A percentile compares a stretch with the other conserved stretches of the same genome.
Evolutionary conservation across 495 filamentous ascomycete genomes (phyloP).

Genomic region (Lophiostoma macrostomum): DNA sequence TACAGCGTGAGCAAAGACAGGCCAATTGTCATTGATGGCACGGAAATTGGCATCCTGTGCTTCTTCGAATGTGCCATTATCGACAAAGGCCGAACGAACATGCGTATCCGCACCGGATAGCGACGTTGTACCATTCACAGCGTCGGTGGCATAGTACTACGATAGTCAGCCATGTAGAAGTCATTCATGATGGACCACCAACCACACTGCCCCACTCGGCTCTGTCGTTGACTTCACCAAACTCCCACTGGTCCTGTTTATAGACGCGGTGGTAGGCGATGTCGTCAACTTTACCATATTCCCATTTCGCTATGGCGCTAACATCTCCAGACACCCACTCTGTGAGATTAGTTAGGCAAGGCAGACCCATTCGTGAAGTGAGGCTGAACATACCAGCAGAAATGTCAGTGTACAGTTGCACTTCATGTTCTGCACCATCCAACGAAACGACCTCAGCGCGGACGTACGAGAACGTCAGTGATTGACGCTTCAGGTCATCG

Average conservation of each 20-base stretch:
- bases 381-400: constrained; percentile 51
- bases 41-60: constrained; percentile 49
- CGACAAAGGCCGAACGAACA: constrained; percentile 50
- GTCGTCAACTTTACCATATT: constrained; percentile 46
- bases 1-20: constrained; percentile 55
- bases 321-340: constrained; percentile 60
- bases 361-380: constrained; percentile 19
- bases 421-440: constrained; percentile 53
- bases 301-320: constrained; percentile 51
- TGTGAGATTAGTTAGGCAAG: constrained; percentile 28
- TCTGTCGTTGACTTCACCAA: constrained; percentile 70
- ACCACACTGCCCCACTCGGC: constrained; percentile 81
- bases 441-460: constrained; percentile 52
- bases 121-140: constrained; percentile 38
- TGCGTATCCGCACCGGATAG: constrained; percentile 50
- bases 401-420: constrained; percentile 60
- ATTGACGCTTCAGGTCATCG: constrained; percentile 53
- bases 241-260: constrained; percentile 58
- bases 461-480: constrained; percentile 56
- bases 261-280: constrained; percentile 61
- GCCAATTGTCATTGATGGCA: constrained; percentile 52
- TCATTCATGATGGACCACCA: constrained; percentile 40
- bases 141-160: constrained; percentile 58
- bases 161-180: not conserved
- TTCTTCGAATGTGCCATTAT: constrained; percentile 34